Conservation (phyloP, 2,329 filamentous ascomycete genomes). For the Fusarium multiceps region DNA sequence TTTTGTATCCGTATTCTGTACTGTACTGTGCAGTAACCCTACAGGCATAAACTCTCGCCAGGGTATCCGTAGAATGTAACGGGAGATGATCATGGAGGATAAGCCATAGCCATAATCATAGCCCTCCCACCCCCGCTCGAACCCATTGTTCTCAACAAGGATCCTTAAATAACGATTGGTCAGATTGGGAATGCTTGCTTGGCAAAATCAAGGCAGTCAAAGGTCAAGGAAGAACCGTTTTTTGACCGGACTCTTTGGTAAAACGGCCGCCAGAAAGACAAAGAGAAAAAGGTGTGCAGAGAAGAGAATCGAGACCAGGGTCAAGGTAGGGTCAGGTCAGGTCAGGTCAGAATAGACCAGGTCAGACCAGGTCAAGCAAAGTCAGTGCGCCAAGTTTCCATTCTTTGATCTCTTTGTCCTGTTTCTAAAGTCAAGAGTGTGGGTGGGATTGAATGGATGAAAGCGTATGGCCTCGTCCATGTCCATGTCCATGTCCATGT, state of each 20-base stretch:
- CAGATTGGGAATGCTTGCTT: slow-evolving; percentile 31
- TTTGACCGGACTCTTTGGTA: slow-evolving; percentile 9
- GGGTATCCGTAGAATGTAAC: slow-evolving; percentile 18
- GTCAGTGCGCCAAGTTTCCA: slow-evolving; percentile 2
- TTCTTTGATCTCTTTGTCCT: not conserved
- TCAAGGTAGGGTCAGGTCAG: not conserved
- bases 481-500: not conserved
- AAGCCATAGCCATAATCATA: not conserved
- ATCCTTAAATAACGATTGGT: slow-evolving; percentile 20
- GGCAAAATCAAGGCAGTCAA: slow-evolving; percentile 20
- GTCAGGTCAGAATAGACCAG: not conserved
- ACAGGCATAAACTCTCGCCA: slow-evolving; percentile 5
- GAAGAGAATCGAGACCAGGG: not conserved
- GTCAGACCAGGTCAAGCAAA: not conserved
- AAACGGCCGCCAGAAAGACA: slow-evolving; percentile 10
- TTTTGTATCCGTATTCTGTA: not conserved
- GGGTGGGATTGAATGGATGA: slow-evolving; percentile 15
- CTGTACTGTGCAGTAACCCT: not conserved
- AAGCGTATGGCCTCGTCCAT: slow-evolving; percentile 10
- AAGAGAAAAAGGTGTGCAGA: not conserved
- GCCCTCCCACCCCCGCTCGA: slow-evolving; percentile 6
- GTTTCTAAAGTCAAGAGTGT: slow-evolving; percentile 7
- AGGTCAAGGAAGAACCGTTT: slow-evolving; percentile 20
- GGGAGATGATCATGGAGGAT: slow-evolving; percentile 11
- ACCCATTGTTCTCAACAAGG: slow-evolving; percentile 22